Evolutionary conservation across 1,284 basidiomycete species (phyloP).

Genomic region (Omphalotus olearius): DNA sequence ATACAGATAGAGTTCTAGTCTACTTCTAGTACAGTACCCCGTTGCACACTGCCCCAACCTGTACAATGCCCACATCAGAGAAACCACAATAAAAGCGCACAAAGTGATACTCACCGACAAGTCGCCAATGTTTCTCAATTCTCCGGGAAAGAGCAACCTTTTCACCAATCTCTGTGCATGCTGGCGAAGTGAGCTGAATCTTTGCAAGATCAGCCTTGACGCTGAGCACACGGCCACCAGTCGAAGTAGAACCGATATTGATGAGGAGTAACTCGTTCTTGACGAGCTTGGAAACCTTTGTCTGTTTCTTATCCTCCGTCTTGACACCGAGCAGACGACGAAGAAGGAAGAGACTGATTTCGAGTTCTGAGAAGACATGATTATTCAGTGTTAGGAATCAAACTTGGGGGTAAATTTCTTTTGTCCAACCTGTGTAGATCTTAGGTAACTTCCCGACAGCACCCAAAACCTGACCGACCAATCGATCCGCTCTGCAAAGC

Average conservation of each 20-base stretch:
- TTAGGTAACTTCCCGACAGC: constrained; percentile 91
- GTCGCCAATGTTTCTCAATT: constrained; percentile 97
- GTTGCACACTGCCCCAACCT: constrained; percentile 53
- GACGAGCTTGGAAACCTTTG: constrained; percentile 89
- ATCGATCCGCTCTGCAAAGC: constrained; percentile 92
- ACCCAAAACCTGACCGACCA: constrained; percentile 95
- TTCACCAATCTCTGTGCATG: constrained; percentile 92
- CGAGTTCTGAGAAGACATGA: constrained; percentile 55
- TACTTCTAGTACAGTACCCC: constrained; percentile 48
- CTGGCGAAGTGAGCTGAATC: constrained; percentile 87
- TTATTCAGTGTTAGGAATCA: neutral
- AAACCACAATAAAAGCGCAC: neutral
- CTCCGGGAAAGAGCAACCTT: constrained; percentile 91
- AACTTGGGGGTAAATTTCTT: neutral
- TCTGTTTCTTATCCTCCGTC: constrained; percentile 98
- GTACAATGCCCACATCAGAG: constrained; percentile 5
- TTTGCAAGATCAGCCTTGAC: constrained; percentile 93
- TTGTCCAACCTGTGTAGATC: constrained; percentile 79
- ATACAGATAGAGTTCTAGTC: constrained; percentile 27
- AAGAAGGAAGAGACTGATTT: constrained; percentile 90
- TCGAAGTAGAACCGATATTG: constrained; percentile 94
- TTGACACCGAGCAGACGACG: constrained; percentile 96
- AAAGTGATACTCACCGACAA: constrained; percentile 58
- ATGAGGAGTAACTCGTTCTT: constrained; percentile 93
- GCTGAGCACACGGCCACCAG: constrained; percentile 86